Conservation (phyloP, 2,329 filamentous ascomycete species). For the Stachybotrys elegans region DNA sequence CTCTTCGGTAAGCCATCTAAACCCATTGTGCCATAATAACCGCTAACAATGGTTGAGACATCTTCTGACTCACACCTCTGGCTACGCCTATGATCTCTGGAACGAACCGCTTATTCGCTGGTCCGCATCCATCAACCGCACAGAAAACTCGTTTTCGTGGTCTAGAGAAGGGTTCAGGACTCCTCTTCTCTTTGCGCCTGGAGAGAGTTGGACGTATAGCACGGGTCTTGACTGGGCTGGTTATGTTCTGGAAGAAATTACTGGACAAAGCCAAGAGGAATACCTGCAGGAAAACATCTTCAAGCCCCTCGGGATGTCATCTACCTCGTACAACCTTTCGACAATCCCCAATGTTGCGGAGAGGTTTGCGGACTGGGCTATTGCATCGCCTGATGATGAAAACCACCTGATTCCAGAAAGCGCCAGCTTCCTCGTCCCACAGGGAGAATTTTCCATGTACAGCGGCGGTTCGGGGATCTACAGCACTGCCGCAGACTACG, state of each 20-base stretch:
- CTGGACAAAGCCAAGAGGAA: conserved; percentile 18
- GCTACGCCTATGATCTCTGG: conserved; percentile 30
- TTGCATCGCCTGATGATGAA: conserved; percentile 2
- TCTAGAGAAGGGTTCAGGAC: conserved; percentile 25
- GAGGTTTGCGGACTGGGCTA: conserved; percentile 5
- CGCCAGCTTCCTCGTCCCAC: conserved; percentile 5
- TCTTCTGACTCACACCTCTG: conserved; percentile 38
- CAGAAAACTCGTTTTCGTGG: conserved; percentile 14
- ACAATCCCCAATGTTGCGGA: conserved; percentile 5
- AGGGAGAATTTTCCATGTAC: conserved; percentile 19
- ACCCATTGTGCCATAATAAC: no score
- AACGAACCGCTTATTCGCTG: conserved; percentile 27
- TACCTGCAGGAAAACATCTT: conserved; percentile 20
- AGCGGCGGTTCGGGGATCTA: conserved; percentile 30
- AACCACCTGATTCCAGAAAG: conserved; percentile 4
- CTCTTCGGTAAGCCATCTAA: conserved; percentile 20
- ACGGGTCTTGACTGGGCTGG: conserved; percentile 33
- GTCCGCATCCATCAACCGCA: conserved; percentile 20
- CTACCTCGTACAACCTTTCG: conserved; percentile 17
- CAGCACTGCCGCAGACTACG: conserved; percentile 25
- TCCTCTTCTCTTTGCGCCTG: conserved; percentile 31
- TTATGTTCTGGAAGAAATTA: conserved; percentile 27
- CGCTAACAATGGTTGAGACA: no score
- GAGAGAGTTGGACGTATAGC: conserved; percentile 37
- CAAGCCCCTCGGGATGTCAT: conserved; percentile 17